A percentile compares a stretch with the other conserved stretches of the same genome.
phyloP scores from a whole-genome alignment of 352 stramenopile species.

The Pythium rishiriense region DNA sequence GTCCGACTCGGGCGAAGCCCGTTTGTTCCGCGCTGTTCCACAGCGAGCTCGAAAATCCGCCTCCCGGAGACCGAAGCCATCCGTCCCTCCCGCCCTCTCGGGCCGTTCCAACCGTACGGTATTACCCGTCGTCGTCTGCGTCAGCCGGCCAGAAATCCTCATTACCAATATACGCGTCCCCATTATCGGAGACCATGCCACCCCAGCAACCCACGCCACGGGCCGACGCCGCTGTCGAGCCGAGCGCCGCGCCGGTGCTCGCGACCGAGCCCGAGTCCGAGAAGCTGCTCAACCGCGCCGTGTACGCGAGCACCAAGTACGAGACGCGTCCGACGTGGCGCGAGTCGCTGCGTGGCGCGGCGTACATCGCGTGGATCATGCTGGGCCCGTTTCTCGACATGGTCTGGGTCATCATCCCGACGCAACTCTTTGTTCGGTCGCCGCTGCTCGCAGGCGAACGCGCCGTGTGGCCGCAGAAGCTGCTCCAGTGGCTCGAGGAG shows the following conservation, averaged over 20 bases:
- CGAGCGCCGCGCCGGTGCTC: neutral
- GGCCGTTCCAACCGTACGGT: neutral
- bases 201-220: conserved; percentile 11
- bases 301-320: conserved; percentile 45
- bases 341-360: conserved; percentile 42
- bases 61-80: neutral
- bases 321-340: conserved; percentile 43
- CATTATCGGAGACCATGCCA: conserved; percentile 3
- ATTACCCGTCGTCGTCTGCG: neutral
- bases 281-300: conserved; percentile 28
- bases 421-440: conserved; percentile 46
- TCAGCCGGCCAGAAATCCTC: conserved; percentile 1
- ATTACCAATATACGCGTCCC: neutral
- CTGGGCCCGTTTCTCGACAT: conserved; percentile 55
- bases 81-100: neutral
- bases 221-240: too few species aligned
- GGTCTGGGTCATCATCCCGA: conserved; percentile 60
- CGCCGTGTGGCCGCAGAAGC: conserved; percentile 24
- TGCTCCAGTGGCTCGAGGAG: conserved; percentile 40
- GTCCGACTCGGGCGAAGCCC: conserved; percentile 4
- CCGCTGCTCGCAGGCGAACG: neutral
- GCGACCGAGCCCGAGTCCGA: conserved; percentile 22
- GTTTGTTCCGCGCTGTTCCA: conserved; percentile 8
- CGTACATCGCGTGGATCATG: conserved; percentile 53
- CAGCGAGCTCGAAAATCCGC: neutral